A percentile compares a stretch with the other conserved stretches of the same genome.
Evolutionary conservation across 148 eudicot genomes (phyloP).

Genomic region (Camellia japonica): DNA sequence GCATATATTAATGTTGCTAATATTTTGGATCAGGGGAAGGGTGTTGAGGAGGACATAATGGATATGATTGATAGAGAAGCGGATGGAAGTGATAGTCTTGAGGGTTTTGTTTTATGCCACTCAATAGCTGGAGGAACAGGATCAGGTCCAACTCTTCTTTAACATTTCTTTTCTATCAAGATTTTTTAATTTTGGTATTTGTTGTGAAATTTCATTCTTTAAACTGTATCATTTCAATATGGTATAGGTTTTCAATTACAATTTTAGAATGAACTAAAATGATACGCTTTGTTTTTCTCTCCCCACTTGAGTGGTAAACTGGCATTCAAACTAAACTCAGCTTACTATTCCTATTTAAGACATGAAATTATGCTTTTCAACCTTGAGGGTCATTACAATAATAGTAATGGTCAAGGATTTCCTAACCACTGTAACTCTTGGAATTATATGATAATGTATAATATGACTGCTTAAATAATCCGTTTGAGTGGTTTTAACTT

Average conservation of each 20-base stretch:
- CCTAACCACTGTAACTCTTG: background rate
- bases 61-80: conserved; percentile 99
- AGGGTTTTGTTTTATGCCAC: conserved; percentile 95
- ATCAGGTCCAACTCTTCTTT: conserved; percentile 52
- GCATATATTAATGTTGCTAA: conserved; percentile 13
- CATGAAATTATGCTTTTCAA: too few relatives aligned
- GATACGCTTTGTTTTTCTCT: too few relatives aligned
- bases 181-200: background rate
- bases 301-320: too few relatives aligned
- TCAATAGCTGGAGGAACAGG: conserved; percentile 99
- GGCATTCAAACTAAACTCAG: background rate
- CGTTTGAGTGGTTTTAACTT: background rate
- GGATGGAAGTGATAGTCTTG: conserved; percentile 99
- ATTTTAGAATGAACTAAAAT: too few relatives aligned
- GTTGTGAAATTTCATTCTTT: too few relatives aligned
- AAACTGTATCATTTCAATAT: too few relatives aligned
- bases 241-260: too few relatives aligned
- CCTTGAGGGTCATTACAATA: too few relatives aligned
- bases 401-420: too few relatives aligned
- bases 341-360: too few relatives aligned
- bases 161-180: background rate
- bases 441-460: background rate
- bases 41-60: conserved; percentile 91
- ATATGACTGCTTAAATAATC: background rate
- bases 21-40: conserved; percentile 59